Base-by-base conservation (phyloP, 1,284 basidiomycete genomes). In the Ceratobasidium sp. region DNA sequence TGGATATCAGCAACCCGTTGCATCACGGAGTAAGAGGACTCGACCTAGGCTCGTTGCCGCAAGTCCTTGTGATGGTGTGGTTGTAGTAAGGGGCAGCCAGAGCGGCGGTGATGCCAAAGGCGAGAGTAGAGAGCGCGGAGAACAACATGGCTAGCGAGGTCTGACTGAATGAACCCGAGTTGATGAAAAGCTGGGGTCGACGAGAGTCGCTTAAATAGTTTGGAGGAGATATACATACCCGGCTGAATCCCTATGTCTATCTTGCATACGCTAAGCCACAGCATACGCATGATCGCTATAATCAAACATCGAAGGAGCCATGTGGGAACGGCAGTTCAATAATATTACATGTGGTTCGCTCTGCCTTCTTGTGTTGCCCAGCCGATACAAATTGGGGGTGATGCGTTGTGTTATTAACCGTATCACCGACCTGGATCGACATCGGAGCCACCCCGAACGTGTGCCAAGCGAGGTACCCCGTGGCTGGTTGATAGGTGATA, bases 81-180 rank as follows among this genome's bases (percentile, higher is more conserved):
- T 67, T 67, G 30, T 67, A 67, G 29, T 67, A 56, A 5, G 62
- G 62, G 33, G 62, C 62, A n/a, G 62, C 62, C 52, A 67, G 56
- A 27, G 44, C 62, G 62, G 52, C 53, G 53, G 52, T 67, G 42
- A 67, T 19, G 30, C 52, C 62, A 47, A 67, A 67, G 25, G 52
- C 62, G 16, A 67, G 42, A 21, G 62, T 25, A 25, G 62, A 67
- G 62, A 67, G n/a, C 13, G 53, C 29, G 19, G 62, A 46, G 53
- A 67, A 56, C 41, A 67, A 49, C 62, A 67, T 67, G 7, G 60
- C 50, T 13, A 27, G 42, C n/a, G 16, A 49, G 21, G 42, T 11
- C 33, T 56, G 27, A 25, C 44, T 21, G 41, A n/a, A 11, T 42
- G 50, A 29, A 42, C 53, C 54, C 42, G 23, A 49, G 42, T 47